Base-by-base conservation (phyloP, 441 rosid species). In the Arabidopsis hybrid region DNA sequence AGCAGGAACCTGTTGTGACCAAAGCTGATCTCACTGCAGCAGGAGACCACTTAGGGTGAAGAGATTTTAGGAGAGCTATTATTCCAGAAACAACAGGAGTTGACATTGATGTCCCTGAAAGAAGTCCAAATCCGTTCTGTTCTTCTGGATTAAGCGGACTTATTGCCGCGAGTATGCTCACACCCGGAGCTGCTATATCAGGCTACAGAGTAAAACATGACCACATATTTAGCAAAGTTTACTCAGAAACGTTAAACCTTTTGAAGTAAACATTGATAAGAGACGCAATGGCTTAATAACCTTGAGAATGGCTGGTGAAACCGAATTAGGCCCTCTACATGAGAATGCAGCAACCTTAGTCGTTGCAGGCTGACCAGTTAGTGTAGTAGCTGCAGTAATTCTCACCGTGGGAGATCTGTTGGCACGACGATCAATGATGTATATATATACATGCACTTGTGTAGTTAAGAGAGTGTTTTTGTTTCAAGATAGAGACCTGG, bases 131-230 rank as follows among this genome's bases (percentile, higher is more conserved):
- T 67, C 82, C 82, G 0, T 59, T 29, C 36, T 68, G 63, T 2
- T 0, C 36, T 0, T 4, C 45, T 1, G 60, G 82, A 59, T 45
- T 32, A 3, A 32, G 38, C 12, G 86, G 85, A 35, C 64, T 67
- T 7, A 62, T 4, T 5, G 84, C 80, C 3, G 84, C 84, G 7
- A 85, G 71, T 40, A 82, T 77, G 70, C 49, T 77, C 47, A 76
- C 88, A 16, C 84, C 88, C 0, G 86, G 88, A 17, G 88, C 86
- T 32, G 86, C 82, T 71, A 82, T 72, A 46, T 80, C 88, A 10
- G 86, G 88, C 88, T 85, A 73, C 17, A 51, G 8, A 51, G 59
- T 61, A 17, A 12, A 14, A 46, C 18, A 7, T 46, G 9, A 46
- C 8, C 14, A 60, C 1, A 3, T 29, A 53, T 12, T 53, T 53